Evolutionary conservation across 106 monocot genomes (phyloP).

Genomic region (Acorus gramineus): DNA sequence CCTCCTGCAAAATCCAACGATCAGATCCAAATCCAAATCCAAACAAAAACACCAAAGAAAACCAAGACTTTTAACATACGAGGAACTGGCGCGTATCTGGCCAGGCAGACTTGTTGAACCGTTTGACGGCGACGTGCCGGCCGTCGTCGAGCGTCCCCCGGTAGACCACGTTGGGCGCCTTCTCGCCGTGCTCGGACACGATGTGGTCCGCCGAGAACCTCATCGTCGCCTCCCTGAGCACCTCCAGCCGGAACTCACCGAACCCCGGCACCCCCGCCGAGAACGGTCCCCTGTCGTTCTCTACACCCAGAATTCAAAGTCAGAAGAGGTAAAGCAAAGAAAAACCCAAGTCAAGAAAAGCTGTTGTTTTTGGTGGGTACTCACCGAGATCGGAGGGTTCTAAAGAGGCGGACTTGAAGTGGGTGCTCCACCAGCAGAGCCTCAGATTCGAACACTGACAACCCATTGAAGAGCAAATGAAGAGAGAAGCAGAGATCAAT

Average conservation of each 20-base stretch:
- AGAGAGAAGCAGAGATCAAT: too few relatives aligned
- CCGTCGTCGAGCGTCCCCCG: slow-evolving; percentile 36
- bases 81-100: slow-evolving; percentile 82
- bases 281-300: slow-evolving; percentile 9
- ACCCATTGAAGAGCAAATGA: slow-evolving; percentile 20
- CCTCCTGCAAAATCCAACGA: neutral
- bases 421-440: slow-evolving; percentile 36
- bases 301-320: slow-evolving; percentile 8
- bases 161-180: slow-evolving; percentile 93
- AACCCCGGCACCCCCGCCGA: slow-evolving; percentile 25
- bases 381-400: slow-evolving; percentile 16
- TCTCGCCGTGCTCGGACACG: slow-evolving; percentile 96
- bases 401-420: slow-evolving; percentile 23
- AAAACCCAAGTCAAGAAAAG: neutral
- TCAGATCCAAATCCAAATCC: neutral
- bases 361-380: too few relatives aligned
- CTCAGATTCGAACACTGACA: slow-evolving; percentile 36
- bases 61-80: slow-evolving; percentile 16
- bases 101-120: slow-evolving; percentile 79
- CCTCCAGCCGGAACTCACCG: slow-evolving; percentile 61
- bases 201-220: slow-evolving; percentile 64
- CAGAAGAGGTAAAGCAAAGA: too few relatives aligned
- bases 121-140: slow-evolving; percentile 63
- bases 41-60: neutral
- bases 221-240: slow-evolving; percentile 67